Evolutionary conservation across 2,329 filamentous ascomycete species (phyloP), one percentile per base, ranked within the genome.

Genomic region (Septoria linicola): DNA sequence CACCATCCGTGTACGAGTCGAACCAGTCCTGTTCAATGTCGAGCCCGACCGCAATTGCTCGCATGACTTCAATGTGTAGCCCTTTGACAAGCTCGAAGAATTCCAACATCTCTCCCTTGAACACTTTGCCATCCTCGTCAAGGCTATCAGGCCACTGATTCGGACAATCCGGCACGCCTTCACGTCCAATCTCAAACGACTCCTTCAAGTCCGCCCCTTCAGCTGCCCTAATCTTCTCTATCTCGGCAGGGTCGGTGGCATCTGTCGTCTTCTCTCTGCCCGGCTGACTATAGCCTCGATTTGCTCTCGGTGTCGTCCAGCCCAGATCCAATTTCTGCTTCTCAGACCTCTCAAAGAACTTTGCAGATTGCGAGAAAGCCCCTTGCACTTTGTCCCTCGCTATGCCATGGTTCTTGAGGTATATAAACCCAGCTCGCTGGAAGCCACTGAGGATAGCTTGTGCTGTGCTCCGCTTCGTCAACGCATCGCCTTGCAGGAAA

Each of bases 351-450:
- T 72, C 69, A 70, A 93, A 93, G 76, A 92, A 91, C 55, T 75
- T 72, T 42, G 84, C 82, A 4, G 87, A 90, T 50, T 65, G 55
- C 13, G 53, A 52, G 36, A 68, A 66, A 13, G 64, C 59, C 8
- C 48, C 51, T 5, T 54, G 27, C 13, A 67, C 52, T 31, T 56
- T 52, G 7, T 79, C 72, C 3, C 79, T 63, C 0, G 83, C 71
- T 54, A 96, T 85, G 34, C 86, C 81, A 59, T 92, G 84, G 69
- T 92, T 88, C 62, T 84, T 84, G 32, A 95, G 81, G 71, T 96
- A 96, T 58, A 96, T 81, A 75, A 96, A 96, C 51, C 91, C 91
- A 2, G 90, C 87, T 1, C 80, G 85, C 63, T 90, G 87, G 74
- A 96, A 95, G 35, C 88, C 90, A 46, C 82, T 67, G 10, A 92